phyloP scores from a whole-genome alignment of 2,329 filamentous ascomycete species.

The Biscogniauxia mediterranea region DNA sequence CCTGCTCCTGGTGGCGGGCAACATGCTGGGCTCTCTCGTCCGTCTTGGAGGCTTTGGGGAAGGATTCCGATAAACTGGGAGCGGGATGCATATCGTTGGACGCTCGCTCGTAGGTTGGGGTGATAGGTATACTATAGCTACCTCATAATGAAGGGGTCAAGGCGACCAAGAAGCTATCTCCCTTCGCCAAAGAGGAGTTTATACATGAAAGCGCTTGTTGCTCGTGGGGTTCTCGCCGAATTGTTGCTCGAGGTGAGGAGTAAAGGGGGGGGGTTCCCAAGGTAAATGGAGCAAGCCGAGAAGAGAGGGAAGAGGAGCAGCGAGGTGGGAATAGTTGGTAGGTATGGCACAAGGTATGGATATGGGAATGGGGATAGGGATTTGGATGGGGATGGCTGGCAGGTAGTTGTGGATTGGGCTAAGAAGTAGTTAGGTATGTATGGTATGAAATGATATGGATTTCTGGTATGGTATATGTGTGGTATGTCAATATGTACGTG shows the following conservation, averaged over 20 bases:
- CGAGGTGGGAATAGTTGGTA: neutral
- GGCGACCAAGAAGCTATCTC: slow-evolving; percentile 22
- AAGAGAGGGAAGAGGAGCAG: neutral
- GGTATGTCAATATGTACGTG: slow-evolving; percentile 1
- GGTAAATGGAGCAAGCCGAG: neutral
- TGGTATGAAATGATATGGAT: neutral
- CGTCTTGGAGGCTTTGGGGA: slow-evolving; percentile 34
- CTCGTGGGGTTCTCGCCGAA: neutral
- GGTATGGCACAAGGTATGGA: neutral
- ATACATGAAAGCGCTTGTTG: slow-evolving; percentile 1
- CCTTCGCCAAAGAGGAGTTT: neutral
- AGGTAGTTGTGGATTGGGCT: neutral
- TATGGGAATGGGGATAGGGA: too few relatives aligned
- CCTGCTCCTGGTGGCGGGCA: slow-evolving; percentile 23
- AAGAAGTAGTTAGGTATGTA: neutral
- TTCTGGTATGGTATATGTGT: neutral
- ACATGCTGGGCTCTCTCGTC: slow-evolving; percentile 33
- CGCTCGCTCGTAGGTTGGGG: slow-evolving; percentile 19
- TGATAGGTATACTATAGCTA: slow-evolving; percentile 24
- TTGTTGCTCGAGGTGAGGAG: neutral
- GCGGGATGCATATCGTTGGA: slow-evolving; percentile 36
- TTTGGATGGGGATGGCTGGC: neutral
- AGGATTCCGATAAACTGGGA: slow-evolving; percentile 35
- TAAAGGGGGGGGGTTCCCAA: neutral
- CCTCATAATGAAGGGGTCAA: slow-evolving; percentile 31